Evolutionary conservation across 495 filamentous ascomycete species (phyloP).

Genomic region (Xylaria grammica): DNA sequence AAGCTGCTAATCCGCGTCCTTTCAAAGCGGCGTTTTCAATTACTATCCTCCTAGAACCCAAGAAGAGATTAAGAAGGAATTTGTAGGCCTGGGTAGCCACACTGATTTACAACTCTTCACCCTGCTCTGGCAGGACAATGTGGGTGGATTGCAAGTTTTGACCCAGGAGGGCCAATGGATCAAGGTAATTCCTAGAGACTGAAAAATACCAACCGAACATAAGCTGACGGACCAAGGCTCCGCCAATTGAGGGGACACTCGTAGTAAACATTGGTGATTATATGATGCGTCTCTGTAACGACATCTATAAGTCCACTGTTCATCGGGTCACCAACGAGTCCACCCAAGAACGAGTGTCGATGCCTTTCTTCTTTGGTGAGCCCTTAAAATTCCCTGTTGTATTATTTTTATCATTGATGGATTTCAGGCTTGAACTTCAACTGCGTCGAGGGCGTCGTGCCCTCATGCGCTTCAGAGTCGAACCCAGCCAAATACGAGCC

Average conservation of each 20-base stretch:
- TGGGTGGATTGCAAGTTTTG: slow-evolving; percentile 60
- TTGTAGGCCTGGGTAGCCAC: slow-evolving; percentile 61
- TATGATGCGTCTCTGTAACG: slow-evolving; percentile 66
- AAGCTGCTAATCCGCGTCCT: background rate
- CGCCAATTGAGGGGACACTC: slow-evolving; percentile 61
- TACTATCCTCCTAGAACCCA: slow-evolving; percentile 53
- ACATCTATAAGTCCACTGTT: slow-evolving; percentile 63
- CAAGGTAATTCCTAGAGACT: slow-evolving; percentile 39
- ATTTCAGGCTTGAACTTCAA: slow-evolving; percentile 52
- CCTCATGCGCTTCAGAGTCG: slow-evolving; percentile 56
- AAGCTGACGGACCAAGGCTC: slow-evolving; percentile 30
- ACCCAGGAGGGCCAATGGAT: slow-evolving; percentile 60
- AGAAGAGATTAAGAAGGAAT: slow-evolving; percentile 36
- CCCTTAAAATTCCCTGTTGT: background rate
- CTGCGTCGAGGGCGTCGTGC: slow-evolving; percentile 53
- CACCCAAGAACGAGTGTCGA: slow-evolving; percentile 55
- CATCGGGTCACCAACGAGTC: slow-evolving; percentile 60
- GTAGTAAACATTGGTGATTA: slow-evolving; percentile 72
- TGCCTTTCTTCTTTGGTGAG: slow-evolving; percentile 66
- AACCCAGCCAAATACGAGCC: slow-evolving; percentile 63
- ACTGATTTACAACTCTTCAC: slow-evolving; percentile 65
- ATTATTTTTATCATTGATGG: slow-evolving; percentile 8
- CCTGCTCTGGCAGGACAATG: slow-evolving; percentile 60
- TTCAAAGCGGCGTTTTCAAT: slow-evolving; percentile 44
- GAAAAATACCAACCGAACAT: background rate